phyloP scores from a whole-genome alignment of 805 yeast genomes.

The Clavispora fructus region DNA sequence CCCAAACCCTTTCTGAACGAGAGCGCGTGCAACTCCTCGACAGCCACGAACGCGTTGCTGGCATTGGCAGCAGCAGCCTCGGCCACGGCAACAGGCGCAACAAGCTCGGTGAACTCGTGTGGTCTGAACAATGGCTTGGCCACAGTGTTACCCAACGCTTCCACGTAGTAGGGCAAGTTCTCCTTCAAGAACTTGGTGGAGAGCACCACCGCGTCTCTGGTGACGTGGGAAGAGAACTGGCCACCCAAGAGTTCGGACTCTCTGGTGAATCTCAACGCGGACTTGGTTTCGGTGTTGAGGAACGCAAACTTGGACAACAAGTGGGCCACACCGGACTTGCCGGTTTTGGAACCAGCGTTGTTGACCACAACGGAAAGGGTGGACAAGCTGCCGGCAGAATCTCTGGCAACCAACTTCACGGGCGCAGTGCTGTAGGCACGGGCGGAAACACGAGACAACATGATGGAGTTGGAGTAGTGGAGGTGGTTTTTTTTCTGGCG shows the following conservation, averaged over 20 bases:
- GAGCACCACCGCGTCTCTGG: conserved; percentile 81
- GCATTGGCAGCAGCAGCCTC: conserved; percentile 52
- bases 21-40: conserved; percentile 72
- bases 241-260: conserved; percentile 95
- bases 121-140: conserved; percentile 70
- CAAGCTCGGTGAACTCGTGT: conserved; percentile 80
- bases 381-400: conserved; percentile 64
- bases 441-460: conserved; percentile 39
- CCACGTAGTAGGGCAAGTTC: conserved; percentile 88
- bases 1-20: conserved; percentile 89
- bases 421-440: conserved; percentile 43
- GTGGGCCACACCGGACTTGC: conserved; percentile 79
- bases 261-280: conserved; percentile 89
- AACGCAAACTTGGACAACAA: conserved; percentile 78
- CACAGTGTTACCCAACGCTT: conserved; percentile 71
- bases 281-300: conserved; percentile 73
- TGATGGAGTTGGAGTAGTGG: conserved; percentile 8
- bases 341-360: conserved; percentile 78
- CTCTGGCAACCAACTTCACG: conserved; percentile 48
- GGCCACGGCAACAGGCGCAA: conserved; percentile 68
- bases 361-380: conserved; percentile 70
- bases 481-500: conserved; percentile 3
- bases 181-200: conserved; percentile 79
- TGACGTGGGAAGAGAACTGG: conserved; percentile 57
- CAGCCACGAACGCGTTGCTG: conserved; percentile 54